phyloP scores from a whole-genome alignment of 2,329 filamentous ascomycete genomes.

The Colletotrichum agaves region DNA sequence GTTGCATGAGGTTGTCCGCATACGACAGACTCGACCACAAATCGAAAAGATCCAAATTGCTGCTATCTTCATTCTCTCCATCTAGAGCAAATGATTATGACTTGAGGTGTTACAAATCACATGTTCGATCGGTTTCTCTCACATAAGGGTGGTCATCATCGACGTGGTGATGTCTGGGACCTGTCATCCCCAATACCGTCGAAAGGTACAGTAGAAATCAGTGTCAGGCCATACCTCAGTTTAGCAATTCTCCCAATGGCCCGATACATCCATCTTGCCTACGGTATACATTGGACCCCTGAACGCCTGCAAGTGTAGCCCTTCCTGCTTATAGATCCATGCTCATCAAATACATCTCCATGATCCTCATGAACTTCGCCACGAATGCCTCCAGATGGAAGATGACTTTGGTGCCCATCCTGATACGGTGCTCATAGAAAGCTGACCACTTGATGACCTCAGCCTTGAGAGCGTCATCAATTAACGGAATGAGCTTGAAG shows the following conservation, averaged over 20 bases:
- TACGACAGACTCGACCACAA: too few species aligned
- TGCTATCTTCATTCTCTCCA: too few species aligned
- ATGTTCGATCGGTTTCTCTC: too few species aligned
- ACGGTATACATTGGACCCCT: constrained; percentile 11
- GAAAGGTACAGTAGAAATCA: too few species aligned
- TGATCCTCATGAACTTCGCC: constrained; percentile 96
- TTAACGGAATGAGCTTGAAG: constrained; percentile 87
- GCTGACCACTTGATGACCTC: constrained; percentile 97
- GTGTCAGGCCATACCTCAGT: too few species aligned
- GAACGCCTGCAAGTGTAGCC: constrained; percentile 41
- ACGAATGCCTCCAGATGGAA: constrained; percentile 99
- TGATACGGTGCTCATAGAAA: constrained; percentile 96
- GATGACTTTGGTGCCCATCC: constrained; percentile 92
- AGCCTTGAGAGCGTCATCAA: constrained; percentile 89
- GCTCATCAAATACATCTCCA: constrained; percentile 91
- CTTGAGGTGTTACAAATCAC: too few species aligned
- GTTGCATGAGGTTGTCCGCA: too few species aligned
- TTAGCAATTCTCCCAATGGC: constrained; percentile 8
- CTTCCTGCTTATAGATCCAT: constrained; percentile 71
- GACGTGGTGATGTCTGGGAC: too few species aligned
- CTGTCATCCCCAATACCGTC: too few species aligned
- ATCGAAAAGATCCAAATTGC: too few species aligned
- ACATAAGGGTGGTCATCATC: too few species aligned
- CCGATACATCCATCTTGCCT: constrained; percentile 2
- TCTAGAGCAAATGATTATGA: too few species aligned